These are phyloP conservation scores for Decorospora gaudefroyi DNA, from an alignment of 2,329 filamentous ascomycete genomes.

Conservation along the genomic window DNA sequence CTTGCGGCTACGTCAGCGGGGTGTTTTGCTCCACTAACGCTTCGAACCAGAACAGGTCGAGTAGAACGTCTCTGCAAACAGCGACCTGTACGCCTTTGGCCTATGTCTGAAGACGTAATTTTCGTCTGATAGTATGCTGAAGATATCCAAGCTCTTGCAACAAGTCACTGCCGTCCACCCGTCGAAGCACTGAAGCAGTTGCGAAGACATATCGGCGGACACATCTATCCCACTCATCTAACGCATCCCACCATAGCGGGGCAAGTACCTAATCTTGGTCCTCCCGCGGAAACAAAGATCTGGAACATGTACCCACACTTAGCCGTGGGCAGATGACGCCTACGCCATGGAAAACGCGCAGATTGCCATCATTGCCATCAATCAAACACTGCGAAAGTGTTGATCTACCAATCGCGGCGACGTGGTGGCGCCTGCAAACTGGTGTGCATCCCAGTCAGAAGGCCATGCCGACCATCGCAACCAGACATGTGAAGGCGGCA, in stretches of 20 bases:
- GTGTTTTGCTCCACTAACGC: constrained; percentile 3
- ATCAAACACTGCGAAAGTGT: constrained; percentile 17
- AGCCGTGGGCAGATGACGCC: constrained; percentile 26
- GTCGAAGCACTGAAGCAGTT: background rate
- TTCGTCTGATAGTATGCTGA: background rate
- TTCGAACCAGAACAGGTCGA: background rate
- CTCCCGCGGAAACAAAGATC: background rate
- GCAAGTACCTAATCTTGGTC: too few species aligned
- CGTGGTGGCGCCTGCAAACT: constrained; percentile 23
- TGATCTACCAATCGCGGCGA: constrained; percentile 31
- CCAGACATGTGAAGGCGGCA: constrained; percentile 20
- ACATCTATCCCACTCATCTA: constrained; percentile 6
- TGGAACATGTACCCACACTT: constrained; percentile 15
- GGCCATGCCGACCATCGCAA: constrained; percentile 5
- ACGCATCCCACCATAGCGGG: constrained; percentile 12
- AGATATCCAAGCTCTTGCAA: background rate
- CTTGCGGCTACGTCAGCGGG: constrained; percentile 21
- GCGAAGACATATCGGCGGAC: background rate
- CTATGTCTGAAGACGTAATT: too few species aligned
- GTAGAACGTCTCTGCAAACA: background rate
- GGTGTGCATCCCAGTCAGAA: constrained; percentile 20
- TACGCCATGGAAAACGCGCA: constrained; percentile 26
- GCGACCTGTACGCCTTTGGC: background rate
- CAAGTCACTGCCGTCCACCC: background rate
- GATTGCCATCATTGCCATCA: constrained; percentile 33